These are phyloP conservation scores for Calophaca sinica DNA, from an alignment of 306 rosid genomes.

Conservation along the genomic window DNA sequence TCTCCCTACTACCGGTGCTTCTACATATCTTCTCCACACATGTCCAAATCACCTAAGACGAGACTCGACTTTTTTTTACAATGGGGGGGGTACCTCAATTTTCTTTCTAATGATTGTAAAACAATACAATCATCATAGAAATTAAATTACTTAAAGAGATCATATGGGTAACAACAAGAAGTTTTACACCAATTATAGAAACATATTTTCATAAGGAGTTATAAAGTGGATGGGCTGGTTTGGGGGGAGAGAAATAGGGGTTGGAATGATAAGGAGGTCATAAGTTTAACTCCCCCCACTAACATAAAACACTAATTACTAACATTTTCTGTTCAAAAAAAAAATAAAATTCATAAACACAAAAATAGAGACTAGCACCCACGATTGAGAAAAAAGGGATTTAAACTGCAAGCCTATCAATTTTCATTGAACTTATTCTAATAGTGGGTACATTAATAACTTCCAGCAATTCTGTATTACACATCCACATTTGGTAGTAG, in stretches of 20 bases:
- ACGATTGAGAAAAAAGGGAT: slow-evolving; percentile 2
- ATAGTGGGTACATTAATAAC: not conserved
- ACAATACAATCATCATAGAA: slow-evolving; percentile 22
- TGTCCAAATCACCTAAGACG: not conserved
- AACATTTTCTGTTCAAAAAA: too few relatives aligned
- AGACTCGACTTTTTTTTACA: not conserved
- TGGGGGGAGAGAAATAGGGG: too few relatives aligned
- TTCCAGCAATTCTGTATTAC: slow-evolving; percentile 21
- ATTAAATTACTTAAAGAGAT: slow-evolving; percentile 12
- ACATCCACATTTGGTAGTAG: slow-evolving; percentile 14
- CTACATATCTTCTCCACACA: not conserved
- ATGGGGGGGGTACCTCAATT: not conserved
- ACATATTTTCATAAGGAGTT: not conserved
- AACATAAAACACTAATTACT: too few relatives aligned
- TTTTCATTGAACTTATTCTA: not conserved
- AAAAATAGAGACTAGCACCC: not conserved
- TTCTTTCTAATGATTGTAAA: not conserved
- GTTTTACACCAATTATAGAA: slow-evolving; percentile 22
- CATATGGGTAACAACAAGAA: slow-evolving; percentile 2
- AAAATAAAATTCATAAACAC: too few relatives aligned
- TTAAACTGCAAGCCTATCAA: not conserved
- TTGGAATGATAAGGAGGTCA: too few relatives aligned
- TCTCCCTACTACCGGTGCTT: not conserved
- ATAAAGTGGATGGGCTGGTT: too few relatives aligned
- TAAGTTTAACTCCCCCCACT: too few relatives aligned